Conservation (phyloP, 306 rosid genomes). For the Lagenaria siceraria region DNA sequence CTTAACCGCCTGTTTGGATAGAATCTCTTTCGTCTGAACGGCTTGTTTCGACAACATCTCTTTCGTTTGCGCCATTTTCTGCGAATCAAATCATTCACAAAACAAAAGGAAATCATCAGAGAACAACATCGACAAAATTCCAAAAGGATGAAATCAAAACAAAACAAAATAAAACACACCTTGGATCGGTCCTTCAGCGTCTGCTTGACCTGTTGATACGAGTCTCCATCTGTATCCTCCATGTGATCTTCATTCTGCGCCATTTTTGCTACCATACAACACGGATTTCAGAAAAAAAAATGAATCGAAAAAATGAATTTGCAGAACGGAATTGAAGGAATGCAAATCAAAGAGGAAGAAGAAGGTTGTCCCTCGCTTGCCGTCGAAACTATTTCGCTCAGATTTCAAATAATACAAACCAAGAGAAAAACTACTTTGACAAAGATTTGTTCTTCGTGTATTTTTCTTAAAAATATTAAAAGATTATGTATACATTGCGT, state of each 20-base stretch:
- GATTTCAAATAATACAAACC: too few species aligned
- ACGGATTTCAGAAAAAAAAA: not conserved
- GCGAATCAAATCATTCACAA: conserved; percentile 24
- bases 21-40: conserved; percentile 53
- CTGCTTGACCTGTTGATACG: conserved; percentile 33
- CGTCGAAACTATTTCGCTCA: too few species aligned
- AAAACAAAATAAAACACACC: conserved; percentile 20
- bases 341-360: not conserved
- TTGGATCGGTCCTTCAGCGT: conserved; percentile 56
- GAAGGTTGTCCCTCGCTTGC: not conserved
- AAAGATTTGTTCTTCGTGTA: not conserved
- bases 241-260: conserved; percentile 34
- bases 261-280: conserved; percentile 17
- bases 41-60: conserved; percentile 72
- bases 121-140: not conserved
- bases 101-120: not conserved
- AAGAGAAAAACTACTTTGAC: not conserved
- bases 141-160: not conserved
- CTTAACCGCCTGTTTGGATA: conserved; percentile 68
- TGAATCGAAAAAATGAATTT: not conserved
- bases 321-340: not conserved
- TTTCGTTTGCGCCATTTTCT: conserved; percentile 48
- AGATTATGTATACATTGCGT: not conserved
- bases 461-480: too few species aligned
- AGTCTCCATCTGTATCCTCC: conserved; percentile 33